These are phyloP conservation scores for Pestalotiopsis sp. DNA, from an alignment of 2,329 filamentous ascomycete species.

Conservation along the genomic window DNA sequence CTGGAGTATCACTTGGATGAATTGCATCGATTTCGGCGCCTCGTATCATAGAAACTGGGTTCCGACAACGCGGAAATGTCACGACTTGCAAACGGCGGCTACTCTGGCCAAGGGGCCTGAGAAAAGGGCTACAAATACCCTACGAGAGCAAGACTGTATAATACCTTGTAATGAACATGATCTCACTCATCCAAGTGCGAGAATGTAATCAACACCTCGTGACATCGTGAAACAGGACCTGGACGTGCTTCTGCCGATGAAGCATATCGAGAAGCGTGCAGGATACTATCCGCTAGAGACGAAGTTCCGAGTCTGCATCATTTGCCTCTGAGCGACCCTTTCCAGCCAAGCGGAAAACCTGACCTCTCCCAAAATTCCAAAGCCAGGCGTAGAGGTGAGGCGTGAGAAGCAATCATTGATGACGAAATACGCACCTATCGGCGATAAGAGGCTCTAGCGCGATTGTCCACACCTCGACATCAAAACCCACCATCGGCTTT, in stretches of 20 bases:
- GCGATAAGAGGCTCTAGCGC: conserved; percentile 11
- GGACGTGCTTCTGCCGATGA: neutral
- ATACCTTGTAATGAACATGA: conserved; percentile 12
- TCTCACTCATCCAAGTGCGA: conserved; percentile 7
- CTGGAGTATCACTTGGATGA: neutral
- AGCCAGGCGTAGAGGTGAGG: neutral
- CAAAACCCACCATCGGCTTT: neutral
- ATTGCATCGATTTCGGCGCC: neutral
- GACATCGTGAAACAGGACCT: neutral
- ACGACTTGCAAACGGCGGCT: neutral
- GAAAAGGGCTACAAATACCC: neutral
- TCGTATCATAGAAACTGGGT: conserved; percentile 2
- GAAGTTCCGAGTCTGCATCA: no score
- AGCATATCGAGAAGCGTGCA: neutral
- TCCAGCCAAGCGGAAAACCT: no score
- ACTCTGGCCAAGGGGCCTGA: neutral
- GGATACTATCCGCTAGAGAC: no score
- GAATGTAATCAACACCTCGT: neutral
- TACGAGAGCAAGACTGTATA: conserved; percentile 3
- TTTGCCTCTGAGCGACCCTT: no score
- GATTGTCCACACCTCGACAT: neutral
- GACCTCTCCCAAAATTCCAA: neutral
- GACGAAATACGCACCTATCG: conserved; percentile 15
- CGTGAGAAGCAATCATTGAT: neutral
- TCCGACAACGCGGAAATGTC: neutral